Evolutionary conservation across 2,329 filamentous ascomycete species (phyloP).

Genomic region (Aspergillus hortae): DNA sequence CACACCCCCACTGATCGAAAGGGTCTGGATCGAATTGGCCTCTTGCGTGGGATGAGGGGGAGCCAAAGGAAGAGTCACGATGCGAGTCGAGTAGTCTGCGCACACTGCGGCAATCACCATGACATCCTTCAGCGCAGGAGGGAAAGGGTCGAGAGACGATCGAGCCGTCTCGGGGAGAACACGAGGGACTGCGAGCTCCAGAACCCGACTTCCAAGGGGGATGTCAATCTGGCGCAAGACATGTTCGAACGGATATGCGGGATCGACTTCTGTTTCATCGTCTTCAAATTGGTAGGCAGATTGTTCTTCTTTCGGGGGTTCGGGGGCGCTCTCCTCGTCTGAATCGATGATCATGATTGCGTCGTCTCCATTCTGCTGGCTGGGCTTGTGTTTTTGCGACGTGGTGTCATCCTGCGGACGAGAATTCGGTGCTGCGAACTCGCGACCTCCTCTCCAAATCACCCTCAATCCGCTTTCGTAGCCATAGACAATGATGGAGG

Average conservation of each 20-base stretch:
- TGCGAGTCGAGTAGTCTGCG: constrained; percentile 53
- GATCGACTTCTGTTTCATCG: constrained; percentile 55
- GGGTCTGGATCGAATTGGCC: constrained; percentile 43
- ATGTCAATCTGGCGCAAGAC: constrained; percentile 56
- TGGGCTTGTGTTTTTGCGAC: constrained; percentile 22
- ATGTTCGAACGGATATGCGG: constrained; percentile 51
- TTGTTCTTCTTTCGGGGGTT: constrained; percentile 19
- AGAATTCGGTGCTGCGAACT: constrained; percentile 36
- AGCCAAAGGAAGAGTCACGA: constrained; percentile 53
- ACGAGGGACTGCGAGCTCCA: constrained; percentile 48
- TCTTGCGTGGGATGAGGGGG: constrained; percentile 46
- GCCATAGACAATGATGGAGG: constrained; percentile 58
- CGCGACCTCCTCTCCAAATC: constrained; percentile 58
- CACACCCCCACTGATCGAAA: constrained; percentile 45
- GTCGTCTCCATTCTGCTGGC: constrained; percentile 32
- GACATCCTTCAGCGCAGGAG: constrained; percentile 46
- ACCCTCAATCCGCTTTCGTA: constrained; percentile 57
- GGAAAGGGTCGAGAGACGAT: constrained; percentile 42
- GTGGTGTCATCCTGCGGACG: constrained; percentile 7
- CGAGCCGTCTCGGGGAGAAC: constrained; percentile 42
- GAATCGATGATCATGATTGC: constrained; percentile 55
- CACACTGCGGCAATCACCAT: constrained; percentile 55
- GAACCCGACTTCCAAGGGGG: constrained; percentile 50
- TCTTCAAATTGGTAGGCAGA: constrained; percentile 45
- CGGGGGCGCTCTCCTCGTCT: constrained; percentile 50